Base-by-base conservation (phyloP, 768 basidiomycete species). In the Suillus subluteus region DNA sequence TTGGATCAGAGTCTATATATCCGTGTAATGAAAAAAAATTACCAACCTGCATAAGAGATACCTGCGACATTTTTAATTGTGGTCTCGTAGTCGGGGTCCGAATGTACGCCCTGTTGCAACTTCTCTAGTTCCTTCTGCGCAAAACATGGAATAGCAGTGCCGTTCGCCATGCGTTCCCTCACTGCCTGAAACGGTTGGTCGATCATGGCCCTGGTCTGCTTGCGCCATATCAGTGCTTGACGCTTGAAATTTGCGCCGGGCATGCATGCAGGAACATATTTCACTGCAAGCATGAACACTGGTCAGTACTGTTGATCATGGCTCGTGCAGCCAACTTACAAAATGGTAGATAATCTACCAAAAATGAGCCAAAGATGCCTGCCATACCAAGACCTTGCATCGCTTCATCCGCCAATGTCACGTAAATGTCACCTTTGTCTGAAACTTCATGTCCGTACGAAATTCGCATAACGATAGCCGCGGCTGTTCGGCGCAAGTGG, bases 1-100 rank as follows among this genome's bases (percentile, higher is more conserved):
- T 68, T 21, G 18, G 18, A 5, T 68, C 23, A 69, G 72, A n/a
- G 64, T 65, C n/a, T 9, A 59, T 8, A 46, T 26, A 54, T 50
- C n/a, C 37, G 12, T 18, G 15, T 15, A 52, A 38, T 18, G 38
- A 9, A 23, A 44, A 21, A 40, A 66, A 46, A 32, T 26, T 61
- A 67, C 72, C 30, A 80, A 65, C 84, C 85, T 50, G 83, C 82
- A 67, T 85, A 86, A 4, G 84, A 73, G 3, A 82, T 84, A 1
- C 81, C 84, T 26, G 85, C 83, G 46, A 82, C 81, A 78, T 84
- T 85, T 67, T 82, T 84, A 21, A 85, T 77, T 37, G 84, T 76
- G 6, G 82, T 81, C 66, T 85, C 84, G 16, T 81, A 74, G 38
- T 79, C 79, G 18, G 78, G 64, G 40, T 71, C 71, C 32, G 46